Evolutionary conservation across 257 asterid species (phyloP), one percentile per base, ranked within the genome.

Genomic region (Solanum piurae): DNA sequence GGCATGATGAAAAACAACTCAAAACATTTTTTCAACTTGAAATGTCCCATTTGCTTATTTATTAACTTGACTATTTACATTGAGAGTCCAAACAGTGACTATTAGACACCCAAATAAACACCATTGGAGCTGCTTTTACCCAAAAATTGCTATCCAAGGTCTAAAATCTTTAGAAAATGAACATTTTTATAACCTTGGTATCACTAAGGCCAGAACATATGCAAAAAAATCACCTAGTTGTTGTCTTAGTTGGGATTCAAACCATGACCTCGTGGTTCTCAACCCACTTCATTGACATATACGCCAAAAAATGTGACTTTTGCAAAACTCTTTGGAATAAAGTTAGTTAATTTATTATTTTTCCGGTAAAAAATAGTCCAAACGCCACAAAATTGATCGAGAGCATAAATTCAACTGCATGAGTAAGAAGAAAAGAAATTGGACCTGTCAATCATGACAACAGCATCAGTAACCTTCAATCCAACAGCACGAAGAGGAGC

Each of bases 401-500:
- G n/a, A 55, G 64, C 64, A 72, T 2, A 72, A 31, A 33, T 1
- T 31, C 25, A 31, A 11, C 42, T 71, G n/a, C 7, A 55, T 55
- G 25, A 55, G 64, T 55, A 16, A 79, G 29, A 42, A 16, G n/a
- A 27, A 74, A 44, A 79, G 9, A 79, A 27, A 27, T 9, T 14
- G 23, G 0, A 95, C 99, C 99, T 94, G 88, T 97, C 99, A 89
- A 97, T 95, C 98, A 97, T 91, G 34, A 97, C 99, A 25, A 95
- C 98, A 21, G 98, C 98, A 86, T 95, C 98, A 3, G 98, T 93
- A 85, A 97, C 98, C 11, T 90, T 92, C 44, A 97, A 92, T 4
- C 99, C 99, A 4, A 92, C 98, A 6, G 92, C 93, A 10, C 99
- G 96, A 64, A 97, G 94, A 4, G 98, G 99, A 1, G 94, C 94